Evolutionary conservation across 1,284 basidiomycete species (phyloP).

Genomic region (Sphaerobolus stellatus): DNA sequence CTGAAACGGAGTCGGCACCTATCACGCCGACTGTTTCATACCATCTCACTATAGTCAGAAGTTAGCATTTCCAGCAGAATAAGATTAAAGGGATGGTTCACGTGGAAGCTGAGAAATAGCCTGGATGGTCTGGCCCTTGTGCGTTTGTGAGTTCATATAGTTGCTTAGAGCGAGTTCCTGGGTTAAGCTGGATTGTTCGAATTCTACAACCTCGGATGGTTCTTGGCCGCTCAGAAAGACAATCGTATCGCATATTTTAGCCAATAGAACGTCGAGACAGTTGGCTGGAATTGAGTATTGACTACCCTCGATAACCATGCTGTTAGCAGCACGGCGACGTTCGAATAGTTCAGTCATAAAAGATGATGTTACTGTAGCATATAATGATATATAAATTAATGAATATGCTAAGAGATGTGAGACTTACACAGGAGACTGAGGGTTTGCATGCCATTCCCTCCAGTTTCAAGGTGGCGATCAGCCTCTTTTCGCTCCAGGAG

Average conservation of each 20-base stretch:
- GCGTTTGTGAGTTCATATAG: constrained; percentile 26
- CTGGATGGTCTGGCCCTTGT: constrained; percentile 49
- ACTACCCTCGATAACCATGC: not conserved
- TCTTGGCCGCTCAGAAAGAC: constrained; percentile 12
- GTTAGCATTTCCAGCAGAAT: constrained; percentile 14
- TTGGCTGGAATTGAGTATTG: constrained; percentile 42
- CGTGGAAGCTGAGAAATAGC: constrained; percentile 67
- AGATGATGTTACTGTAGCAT: not conserved
- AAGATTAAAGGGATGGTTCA: no score
- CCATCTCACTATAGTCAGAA: constrained; percentile 48
- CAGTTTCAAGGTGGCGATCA: no score
- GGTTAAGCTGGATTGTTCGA: not conserved
- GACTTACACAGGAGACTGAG: no score
- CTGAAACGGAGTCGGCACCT: constrained; percentile 48
- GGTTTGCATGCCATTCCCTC: no score
- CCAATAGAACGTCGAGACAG: constrained; percentile 64
- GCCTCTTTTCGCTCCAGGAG: no score
- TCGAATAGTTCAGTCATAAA: constrained; percentile 3
- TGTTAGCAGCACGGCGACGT: constrained; percentile 1
- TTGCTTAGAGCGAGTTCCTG: not conserved
- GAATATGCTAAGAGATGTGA: no score
- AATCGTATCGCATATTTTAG: constrained; percentile 47
- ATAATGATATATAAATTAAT: no score
- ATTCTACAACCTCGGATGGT: not conserved
- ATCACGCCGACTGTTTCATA: constrained; percentile 43